A percentile compares a stretch with the other conserved stretches of the same genome.
Conservation (phyloP, 139 green algal genomes). For the Spirogloea muscicola region DNA sequence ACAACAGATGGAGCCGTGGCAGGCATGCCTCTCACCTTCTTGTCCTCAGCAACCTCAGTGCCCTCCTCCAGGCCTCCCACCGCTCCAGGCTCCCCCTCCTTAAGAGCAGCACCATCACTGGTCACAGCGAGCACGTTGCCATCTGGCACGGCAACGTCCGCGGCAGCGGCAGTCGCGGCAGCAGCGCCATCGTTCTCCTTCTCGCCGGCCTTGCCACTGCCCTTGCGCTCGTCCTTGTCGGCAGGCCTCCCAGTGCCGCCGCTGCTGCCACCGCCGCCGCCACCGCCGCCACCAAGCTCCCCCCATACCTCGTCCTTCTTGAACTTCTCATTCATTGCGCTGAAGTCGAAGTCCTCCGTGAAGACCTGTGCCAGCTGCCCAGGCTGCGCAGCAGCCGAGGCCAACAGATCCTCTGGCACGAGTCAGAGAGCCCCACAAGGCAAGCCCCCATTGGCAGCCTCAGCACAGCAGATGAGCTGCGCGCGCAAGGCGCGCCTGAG, state of each 20-base stretch:
- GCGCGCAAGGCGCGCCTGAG: no score
- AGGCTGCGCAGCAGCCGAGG: constrained; percentile 3
- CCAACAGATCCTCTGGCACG: no score
- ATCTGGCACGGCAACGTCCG: background rate
- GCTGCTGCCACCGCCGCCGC: background rate
- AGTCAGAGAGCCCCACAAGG: no score
- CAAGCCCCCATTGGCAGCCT: no score
- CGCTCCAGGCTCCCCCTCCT: background rate
- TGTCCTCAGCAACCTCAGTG: background rate
- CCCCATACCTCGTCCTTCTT: constrained; percentile 53
- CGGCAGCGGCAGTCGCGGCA: background rate
- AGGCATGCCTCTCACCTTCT: no score
- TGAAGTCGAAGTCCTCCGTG: constrained; percentile 54
- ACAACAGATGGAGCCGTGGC: no score
- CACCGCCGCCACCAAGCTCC: constrained; percentile 25
- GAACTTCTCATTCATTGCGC: constrained; percentile 51
- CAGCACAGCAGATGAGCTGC: no score
- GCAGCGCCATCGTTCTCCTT: background rate
- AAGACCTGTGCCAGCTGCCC: constrained; percentile 19
- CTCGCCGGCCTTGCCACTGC: no score
- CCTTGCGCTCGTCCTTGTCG: no score
- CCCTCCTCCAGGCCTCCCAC: background rate
- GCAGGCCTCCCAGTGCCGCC: constrained; percentile 4
- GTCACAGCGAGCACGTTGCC: background rate
- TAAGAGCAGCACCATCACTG: background rate